Evolutionary conservation across 2,329 filamentous ascomycete genomes (phyloP).

Genomic region (Coniella vitis): DNA sequence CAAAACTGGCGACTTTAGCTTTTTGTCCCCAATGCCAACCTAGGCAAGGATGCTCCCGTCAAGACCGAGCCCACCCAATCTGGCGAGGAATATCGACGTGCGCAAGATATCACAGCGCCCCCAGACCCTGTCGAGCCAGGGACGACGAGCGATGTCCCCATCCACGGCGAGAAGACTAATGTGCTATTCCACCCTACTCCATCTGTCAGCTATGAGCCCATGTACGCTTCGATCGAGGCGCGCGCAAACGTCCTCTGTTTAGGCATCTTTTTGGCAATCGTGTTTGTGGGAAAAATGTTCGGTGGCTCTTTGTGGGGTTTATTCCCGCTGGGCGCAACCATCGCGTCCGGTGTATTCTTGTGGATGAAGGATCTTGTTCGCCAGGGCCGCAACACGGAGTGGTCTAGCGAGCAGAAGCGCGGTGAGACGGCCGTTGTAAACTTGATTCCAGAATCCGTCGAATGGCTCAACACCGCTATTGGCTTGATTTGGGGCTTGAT

Average conservation of each 20-base stretch:
- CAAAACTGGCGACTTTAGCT: slow-evolving; percentile 40
- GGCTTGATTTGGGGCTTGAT: slow-evolving; percentile 83
- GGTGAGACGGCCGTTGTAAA: slow-evolving; percentile 83
- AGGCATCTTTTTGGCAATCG: slow-evolving; percentile 64
- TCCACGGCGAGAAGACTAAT: slow-evolving; percentile 94
- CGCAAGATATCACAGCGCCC: slow-evolving; percentile 84
- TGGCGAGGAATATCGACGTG: slow-evolving; percentile 71
- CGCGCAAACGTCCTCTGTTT: slow-evolving; percentile 64
- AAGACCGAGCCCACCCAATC: slow-evolving; percentile 66
- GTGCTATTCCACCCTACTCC: slow-evolving; percentile 94
- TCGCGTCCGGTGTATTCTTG: slow-evolving; percentile 73
- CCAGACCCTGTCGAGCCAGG: slow-evolving; percentile 79
- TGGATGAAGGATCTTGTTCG: slow-evolving; percentile 86
- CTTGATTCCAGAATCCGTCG: slow-evolving; percentile 84
- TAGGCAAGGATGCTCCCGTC: slow-evolving; percentile 67
- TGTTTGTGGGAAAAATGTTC: slow-evolving; percentile 72
- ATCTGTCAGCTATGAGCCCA: slow-evolving; percentile 81
- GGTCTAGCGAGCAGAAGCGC: slow-evolving; percentile 78
- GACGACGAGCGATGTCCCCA: slow-evolving; percentile 86
- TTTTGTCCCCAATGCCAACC: slow-evolving; percentile 82
- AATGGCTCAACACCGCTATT: slow-evolving; percentile 92
- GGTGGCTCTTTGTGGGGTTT: slow-evolving; percentile 72
- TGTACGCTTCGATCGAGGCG: slow-evolving; percentile 70
- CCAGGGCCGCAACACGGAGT: slow-evolving; percentile 77
- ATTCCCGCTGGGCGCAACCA: slow-evolving; percentile 63